Evolutionary conservation across 2,329 filamentous ascomycete genomes (phyloP), one percentile per base, ranked within the genome.

Genomic region (Penicillium aurantiogriseum): DNA sequence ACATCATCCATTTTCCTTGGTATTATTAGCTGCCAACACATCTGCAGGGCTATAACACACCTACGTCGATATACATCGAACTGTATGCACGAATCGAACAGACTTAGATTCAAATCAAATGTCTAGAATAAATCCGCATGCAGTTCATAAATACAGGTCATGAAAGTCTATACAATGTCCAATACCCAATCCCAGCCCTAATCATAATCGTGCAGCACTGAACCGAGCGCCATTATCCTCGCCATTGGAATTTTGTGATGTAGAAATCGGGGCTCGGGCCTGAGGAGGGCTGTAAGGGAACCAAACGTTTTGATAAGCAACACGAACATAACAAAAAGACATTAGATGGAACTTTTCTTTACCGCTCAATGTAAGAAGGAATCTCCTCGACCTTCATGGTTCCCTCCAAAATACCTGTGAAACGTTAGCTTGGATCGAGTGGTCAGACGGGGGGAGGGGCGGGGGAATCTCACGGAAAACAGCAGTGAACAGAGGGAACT

Each of bases 401-500:
- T 60, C 90, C 90, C 66, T 91, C 83, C 45, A 96, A 77, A 67
- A 96, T 92, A 63, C 86, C 86, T 83, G 59, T 40, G 9, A 44
- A 40, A 50, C 1, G 56, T 73, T 44, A 68, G 65, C 35, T 58
- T 63, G 59, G 8, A 52, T 63, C 60, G 55, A 39, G 15, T 51
- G 11, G 40, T 51, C 15, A 6, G 65, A 42, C 9, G n/a, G 46
- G 45, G 31, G 36, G 23, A 13, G n/a, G 46, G 15, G 4, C 10
- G 39, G 43, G 36, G n/a, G 9, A 35, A 65, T 71, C 79, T 75
- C 71, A 81, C 80, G 79, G 70, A 91, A 87, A 50, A 97, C 92
- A 1, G 91, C 91, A 9, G 91, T 97, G 73, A 99, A 95, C 6
- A 99, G 80, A 21, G 94, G 94, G 74, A 96, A 99, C 51, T 96